A percentile compares a stretch with the other conserved stretches of the same genome.
These are phyloP conservation scores for Neonothopanus nambi DNA, from an alignment of 1,284 basidiomycete genomes.

Conservation along the genomic window DNA sequence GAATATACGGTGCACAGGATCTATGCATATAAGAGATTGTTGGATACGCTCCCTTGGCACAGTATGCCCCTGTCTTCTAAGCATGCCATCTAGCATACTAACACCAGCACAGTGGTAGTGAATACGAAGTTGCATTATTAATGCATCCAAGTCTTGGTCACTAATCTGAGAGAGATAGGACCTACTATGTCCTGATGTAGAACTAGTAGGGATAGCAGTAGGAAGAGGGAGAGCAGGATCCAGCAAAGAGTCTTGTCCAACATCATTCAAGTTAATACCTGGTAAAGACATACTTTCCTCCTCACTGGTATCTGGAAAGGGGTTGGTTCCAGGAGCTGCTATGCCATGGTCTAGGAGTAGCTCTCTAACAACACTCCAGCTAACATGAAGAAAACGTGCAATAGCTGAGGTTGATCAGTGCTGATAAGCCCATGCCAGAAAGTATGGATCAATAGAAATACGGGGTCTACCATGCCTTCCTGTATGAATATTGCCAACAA, in stretches of 20 bases:
- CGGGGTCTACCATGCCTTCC: constrained; percentile 22
- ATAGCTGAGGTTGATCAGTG: constrained; percentile 20
- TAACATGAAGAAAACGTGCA: constrained; percentile 21
- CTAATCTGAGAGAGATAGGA: too few species aligned
- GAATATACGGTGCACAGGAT: constrained; percentile 17
- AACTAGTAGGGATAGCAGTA: background rate
- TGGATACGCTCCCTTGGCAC: constrained; percentile 12
- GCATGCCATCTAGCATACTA: constrained; percentile 11
- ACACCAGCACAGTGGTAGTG: constrained; percentile 13
- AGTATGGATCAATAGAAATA: constrained; percentile 23
- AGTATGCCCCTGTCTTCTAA: constrained; percentile 3
- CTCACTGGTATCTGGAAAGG: background rate
- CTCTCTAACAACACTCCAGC: constrained; percentile 17
- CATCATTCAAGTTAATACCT: too few species aligned
- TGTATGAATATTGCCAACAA: constrained; percentile 17
- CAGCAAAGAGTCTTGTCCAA: too few species aligned
- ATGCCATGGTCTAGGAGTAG: constrained; percentile 23
- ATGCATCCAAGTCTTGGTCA: constrained; percentile 9
- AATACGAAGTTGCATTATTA: constrained; percentile 5
- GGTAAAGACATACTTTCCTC: background rate
- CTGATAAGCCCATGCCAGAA: constrained; percentile 23
- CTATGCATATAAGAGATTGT: constrained; percentile 8
- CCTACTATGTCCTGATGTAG: too few species aligned
- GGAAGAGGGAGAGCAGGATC: background rate
- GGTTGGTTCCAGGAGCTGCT: constrained; percentile 8